Evolutionary conservation across 2,329 filamentous ascomycete species (phyloP).

Genomic region (Ophiostoma ulmi): DNA sequence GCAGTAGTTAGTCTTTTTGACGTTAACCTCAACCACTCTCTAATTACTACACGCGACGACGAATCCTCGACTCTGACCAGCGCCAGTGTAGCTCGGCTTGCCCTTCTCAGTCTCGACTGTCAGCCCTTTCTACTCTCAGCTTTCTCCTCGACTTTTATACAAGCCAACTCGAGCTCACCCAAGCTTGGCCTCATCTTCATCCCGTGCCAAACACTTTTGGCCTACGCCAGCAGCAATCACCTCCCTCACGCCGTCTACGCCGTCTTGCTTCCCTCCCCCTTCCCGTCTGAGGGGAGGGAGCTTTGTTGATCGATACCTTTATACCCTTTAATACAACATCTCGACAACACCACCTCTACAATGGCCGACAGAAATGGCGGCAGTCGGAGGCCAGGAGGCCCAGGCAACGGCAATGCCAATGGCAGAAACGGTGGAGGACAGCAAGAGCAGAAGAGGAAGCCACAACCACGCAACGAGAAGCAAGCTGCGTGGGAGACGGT

Average conservation of each 20-base stretch:
- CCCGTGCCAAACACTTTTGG: not conserved
- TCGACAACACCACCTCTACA: conserved; percentile 7
- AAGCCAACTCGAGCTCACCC: not conserved
- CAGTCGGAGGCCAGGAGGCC: not conserved
- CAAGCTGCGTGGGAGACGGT: conserved; percentile 62
- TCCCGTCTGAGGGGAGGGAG: conserved; percentile 2
- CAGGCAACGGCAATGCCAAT: not conserved
- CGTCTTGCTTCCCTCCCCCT: conserved; percentile 3
- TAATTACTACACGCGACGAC: not conserved
- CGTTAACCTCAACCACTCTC: not conserved
- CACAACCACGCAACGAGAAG: conserved; percentile 32
- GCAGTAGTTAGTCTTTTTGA: not conserved
- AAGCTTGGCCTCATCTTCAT: not conserved
- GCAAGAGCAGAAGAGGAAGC: conserved; percentile 28
- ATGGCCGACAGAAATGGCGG: conserved; percentile 54
- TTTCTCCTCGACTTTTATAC: not conserved
- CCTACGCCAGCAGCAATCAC: not conserved
- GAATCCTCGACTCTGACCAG: not conserved
- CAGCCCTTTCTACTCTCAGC: not conserved
- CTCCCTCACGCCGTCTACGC: not conserved
- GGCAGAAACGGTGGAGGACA: not conserved
- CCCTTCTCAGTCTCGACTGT: not conserved
- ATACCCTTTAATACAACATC: not conserved
- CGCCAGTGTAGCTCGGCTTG: not conserved
- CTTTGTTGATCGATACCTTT: not conserved